phyloP scores from a whole-genome alignment of 2,329 filamentous ascomycete genomes.

The Venturia oleaginea region DNA sequence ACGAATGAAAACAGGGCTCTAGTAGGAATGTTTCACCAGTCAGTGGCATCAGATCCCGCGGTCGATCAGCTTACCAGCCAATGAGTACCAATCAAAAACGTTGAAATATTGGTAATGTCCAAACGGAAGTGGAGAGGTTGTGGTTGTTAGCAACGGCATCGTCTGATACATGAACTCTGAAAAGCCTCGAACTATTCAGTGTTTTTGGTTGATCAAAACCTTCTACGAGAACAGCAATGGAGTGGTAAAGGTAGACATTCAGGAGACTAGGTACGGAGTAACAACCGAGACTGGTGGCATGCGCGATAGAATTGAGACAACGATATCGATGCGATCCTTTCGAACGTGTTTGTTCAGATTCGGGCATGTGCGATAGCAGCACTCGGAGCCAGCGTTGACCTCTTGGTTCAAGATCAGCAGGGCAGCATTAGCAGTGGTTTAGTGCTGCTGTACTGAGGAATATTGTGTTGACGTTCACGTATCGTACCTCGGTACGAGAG shows the following conservation, averaged over 20 bases:
- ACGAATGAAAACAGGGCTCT: no score
- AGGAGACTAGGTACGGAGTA: no score
- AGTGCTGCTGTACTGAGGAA: not conserved
- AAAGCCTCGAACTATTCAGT: not conserved
- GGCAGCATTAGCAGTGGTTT: not conserved
- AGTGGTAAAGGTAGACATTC: no score
- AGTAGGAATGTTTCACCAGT: no score
- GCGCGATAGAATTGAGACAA: not conserved
- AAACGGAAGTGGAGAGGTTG: no score
- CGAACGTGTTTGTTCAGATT: not conserved
- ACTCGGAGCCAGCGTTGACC: not conserved
- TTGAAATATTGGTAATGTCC: not conserved
- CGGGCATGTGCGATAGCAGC: not conserved
- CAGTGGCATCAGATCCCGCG: no score
- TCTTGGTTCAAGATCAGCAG: not conserved
- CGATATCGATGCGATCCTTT: not conserved
- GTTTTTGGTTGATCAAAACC: not conserved
- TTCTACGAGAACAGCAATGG: not conserved
- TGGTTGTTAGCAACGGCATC: not conserved
- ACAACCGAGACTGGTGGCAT: not conserved
- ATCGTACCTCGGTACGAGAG: no score
- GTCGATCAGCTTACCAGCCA: no score
- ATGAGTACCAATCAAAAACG: no score
- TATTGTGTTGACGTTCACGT: not conserved
- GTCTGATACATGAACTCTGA: not conserved